A percentile compares a stretch with the other conserved stretches of the same genome.
These are phyloP conservation scores for Asterophora parasitica DNA, from an alignment of 768 basidiomycete species.

Conservation along the genomic window DNA sequence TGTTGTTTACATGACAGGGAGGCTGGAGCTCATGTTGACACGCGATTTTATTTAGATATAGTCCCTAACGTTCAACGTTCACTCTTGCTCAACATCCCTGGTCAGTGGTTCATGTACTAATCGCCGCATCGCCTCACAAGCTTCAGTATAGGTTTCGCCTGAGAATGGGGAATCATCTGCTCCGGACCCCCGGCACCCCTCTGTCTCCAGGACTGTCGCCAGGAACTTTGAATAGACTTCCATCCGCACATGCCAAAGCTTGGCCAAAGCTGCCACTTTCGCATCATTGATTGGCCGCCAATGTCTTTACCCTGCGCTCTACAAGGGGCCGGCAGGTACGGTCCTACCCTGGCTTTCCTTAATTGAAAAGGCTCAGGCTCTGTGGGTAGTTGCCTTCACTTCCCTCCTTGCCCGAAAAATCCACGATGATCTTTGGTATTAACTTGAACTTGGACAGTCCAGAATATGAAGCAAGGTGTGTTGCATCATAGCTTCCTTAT, in stretches of 20 bases:
- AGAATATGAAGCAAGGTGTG: conserved; percentile 37
- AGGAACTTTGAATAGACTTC: not conserved
- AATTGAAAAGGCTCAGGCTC: conserved; percentile 6
- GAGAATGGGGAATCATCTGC: no score
- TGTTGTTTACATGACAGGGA: no score
- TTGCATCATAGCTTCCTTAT: not conserved
- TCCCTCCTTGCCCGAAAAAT: conserved; percentile 4
- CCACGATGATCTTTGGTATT: conserved; percentile 21
- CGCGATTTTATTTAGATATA: no score
- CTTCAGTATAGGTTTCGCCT: no score
- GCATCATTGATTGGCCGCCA: conserved; percentile 5
- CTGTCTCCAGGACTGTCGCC: not conserved
- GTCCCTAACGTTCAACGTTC: no score
- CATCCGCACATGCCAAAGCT: conserved; percentile 4
- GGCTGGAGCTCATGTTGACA: no score
- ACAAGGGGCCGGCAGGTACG: conserved; percentile 7
- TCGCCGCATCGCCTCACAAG: no score
- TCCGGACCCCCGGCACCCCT: conserved; percentile 6
- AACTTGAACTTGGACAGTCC: conserved; percentile 31
- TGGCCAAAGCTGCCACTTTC: conserved; percentile 1
- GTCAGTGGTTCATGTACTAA: no score
- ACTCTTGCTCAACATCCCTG: no score
- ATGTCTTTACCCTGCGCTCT: conserved; percentile 8
- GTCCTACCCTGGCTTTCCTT: not conserved
- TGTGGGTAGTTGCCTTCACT: not conserved